phyloP scores from a whole-genome alignment of 192 early-diverging fungal genomes.

The Backusella circina region DNA sequence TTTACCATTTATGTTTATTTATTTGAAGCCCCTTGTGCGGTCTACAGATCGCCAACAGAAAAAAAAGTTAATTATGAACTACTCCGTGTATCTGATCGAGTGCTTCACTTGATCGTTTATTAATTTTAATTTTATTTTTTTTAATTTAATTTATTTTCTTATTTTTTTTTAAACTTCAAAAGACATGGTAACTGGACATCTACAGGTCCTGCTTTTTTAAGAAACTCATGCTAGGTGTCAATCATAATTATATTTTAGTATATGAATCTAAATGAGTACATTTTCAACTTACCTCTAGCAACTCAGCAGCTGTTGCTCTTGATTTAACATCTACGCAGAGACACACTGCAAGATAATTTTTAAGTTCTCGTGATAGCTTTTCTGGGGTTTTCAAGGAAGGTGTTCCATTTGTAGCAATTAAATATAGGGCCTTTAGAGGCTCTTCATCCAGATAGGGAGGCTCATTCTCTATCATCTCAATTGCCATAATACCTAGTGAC shows the following conservation, averaged over 20 bases:
- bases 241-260: neutral
- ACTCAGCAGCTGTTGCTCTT: conserved; percentile 73
- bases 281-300: conserved; percentile 55
- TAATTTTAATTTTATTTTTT: conserved; percentile 1
- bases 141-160: neutral
- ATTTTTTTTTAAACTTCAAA: conserved; percentile 21
- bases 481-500: conserved; percentile 96
- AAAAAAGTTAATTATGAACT: neutral
- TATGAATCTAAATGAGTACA: neutral
- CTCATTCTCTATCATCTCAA: conserved; percentile 97
- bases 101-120: neutral
- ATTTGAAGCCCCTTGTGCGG: neutral
- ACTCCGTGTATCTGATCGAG: neutral
- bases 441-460: conserved; percentile 96
- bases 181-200: conserved; percentile 11
- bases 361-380: conserved; percentile 40
- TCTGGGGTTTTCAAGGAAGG: conserved; percentile 81
- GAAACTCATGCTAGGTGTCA: conserved; percentile 64
- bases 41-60: neutral
- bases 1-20: neutral
- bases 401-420: conserved; percentile 95
- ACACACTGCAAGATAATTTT: conserved; percentile 55
- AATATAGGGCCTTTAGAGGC: conserved; percentile 85
- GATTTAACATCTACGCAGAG: conserved; percentile 71
- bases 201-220: conserved; percentile 53